Base-by-base conservation (phyloP, 2,329 filamentous ascomycete species). In the Falciphora oryzae region DNA sequence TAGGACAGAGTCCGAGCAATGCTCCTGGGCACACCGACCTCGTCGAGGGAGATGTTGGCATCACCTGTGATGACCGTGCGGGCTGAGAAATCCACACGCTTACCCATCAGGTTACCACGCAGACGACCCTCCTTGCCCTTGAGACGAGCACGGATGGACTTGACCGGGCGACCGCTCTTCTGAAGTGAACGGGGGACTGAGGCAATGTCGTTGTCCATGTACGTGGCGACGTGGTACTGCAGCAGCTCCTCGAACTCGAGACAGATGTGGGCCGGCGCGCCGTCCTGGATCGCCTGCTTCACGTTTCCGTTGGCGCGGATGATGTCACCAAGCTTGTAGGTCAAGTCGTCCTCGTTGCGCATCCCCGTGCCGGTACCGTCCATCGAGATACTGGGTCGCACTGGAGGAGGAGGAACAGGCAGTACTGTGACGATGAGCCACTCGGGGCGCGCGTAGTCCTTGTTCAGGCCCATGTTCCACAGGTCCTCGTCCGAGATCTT, bases 191-290 rank as follows among this genome's bases (percentile, higher is more conserved):
- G 93, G 3, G 95, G 95, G 71, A 96, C 89, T 62, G 94, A 93
- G 68, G 96, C 95, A 77, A 98, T 97, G 75, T 99, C 94, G 72
- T 99, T 99, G 78, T 99, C 95, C 96, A 99, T 99, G 78, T 97
- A 96, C 1, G 96, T 99, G 58, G 96, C 96, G 66, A 99, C 93
- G 73, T 99, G 96, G 74, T 97, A 99, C 74, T 99, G 96, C 53
- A 99, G 82, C 38, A 99, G 81, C 68, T 89, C 88, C 76, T 97
- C 92, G 66, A 97, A 98, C 72, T 99, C 95, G 66, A 88, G 86
- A 22, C 93, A 87, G 69, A 98, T 92, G 77, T 99, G 95, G 68
- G 91, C 89, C 0, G 95, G 93, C 4, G 93, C 93, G 65, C 95
- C 95, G 76, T 97, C 93, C 66, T 91, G 87, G 72, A 96, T 92